phyloP scores from a whole-genome alignment of 768 basidiomycete species.

The Macrolepiota dolichaula region DNA sequence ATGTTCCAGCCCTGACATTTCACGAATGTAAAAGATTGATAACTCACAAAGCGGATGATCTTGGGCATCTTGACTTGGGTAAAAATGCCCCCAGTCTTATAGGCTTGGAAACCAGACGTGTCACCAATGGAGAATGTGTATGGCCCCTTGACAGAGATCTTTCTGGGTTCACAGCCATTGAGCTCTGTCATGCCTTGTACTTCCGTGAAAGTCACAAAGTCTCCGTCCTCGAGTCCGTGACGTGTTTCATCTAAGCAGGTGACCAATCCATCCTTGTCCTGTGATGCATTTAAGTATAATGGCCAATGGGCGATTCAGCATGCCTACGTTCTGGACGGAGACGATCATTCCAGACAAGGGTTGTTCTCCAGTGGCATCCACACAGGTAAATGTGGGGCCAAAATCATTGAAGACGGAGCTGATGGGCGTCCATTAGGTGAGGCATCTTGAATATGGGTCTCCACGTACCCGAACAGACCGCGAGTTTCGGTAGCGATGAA shows the following conservation, averaged over 20 bases:
- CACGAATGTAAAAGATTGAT: neutral
- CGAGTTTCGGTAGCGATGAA: constrained; percentile 91
- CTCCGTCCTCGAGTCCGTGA: constrained; percentile 98
- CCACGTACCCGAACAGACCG: constrained; percentile 86
- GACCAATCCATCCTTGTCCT: constrained; percentile 90
- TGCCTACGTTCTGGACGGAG: constrained; percentile 75
- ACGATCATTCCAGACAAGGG: constrained; percentile 94
- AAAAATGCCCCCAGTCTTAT: constrained; percentile 89
- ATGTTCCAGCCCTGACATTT: constrained; percentile 4
- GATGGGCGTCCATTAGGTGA: neutral
- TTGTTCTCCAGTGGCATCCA: constrained; percentile 98
- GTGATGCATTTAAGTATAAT: neutral
- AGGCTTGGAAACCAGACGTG: constrained; percentile 72
- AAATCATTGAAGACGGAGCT: constrained; percentile 97
- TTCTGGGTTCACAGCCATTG: constrained; percentile 89
- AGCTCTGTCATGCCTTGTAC: constrained; percentile 92
- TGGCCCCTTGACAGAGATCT: constrained; percentile 91
- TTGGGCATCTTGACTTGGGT: constrained; percentile 99
- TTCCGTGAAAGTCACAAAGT: constrained; percentile 95
- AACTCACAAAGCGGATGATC: constrained; percentile 85
- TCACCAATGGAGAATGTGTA: constrained; percentile 98
- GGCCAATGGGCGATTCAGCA: neutral
- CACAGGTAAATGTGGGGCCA: constrained; percentile 89
- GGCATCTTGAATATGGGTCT: neutral
- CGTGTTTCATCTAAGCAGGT: constrained; percentile 96